Evolutionary conservation across 202 grass and related monocot species (phyloP), one percentile per base, ranked within the genome.

Genomic region (Schoenoplectus triqueter): DNA sequence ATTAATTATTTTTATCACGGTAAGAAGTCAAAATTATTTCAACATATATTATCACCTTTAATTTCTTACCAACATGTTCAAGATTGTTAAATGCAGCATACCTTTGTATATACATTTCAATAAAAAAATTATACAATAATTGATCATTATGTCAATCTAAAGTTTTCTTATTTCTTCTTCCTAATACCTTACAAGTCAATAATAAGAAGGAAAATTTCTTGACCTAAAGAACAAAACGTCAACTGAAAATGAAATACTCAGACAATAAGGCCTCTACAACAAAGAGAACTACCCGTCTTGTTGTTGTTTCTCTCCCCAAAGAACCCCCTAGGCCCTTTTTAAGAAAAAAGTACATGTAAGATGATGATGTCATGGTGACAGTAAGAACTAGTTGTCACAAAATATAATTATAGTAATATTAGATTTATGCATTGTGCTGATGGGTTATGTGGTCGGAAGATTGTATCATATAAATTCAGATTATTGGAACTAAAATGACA

Each of bases 181-280:
- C n/a, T 5, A 41, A 15, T 21, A 63, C 2, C 8, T 84, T 69
- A 48, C 39, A 65, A 84, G 48, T 20, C 55, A 67, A 2, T 49
- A 21, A 42, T 87, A 66, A 52, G 15, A 22, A 10, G 69, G 76
- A 20, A 78, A 57, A 80, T 6, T 6, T 7, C 22, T 87, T 86
- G 76, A 97, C 94, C 92, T 97, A 92, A 87, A 97, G 94, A 41
- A 97, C 87, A 22, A 94, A 94, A 46, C 90, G 84, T 76, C 94
- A 92, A 63, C 80, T 92, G 86, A 89, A 73, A 83, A 97, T 92
- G 65, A 76, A 63, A 51, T 97, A 86, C 82, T 97, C 94, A 69
- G 90, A 90, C 81, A 97, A 86, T 46, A 97, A 50, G 1, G 92
- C 94, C 87, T 97, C 86, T 72, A 92, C 90, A 39, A 87, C 94